These are phyloP conservation scores for Handroanthus guayacan DNA, from an alignment of 257 asterid species.

Conservation along the genomic window DNA sequence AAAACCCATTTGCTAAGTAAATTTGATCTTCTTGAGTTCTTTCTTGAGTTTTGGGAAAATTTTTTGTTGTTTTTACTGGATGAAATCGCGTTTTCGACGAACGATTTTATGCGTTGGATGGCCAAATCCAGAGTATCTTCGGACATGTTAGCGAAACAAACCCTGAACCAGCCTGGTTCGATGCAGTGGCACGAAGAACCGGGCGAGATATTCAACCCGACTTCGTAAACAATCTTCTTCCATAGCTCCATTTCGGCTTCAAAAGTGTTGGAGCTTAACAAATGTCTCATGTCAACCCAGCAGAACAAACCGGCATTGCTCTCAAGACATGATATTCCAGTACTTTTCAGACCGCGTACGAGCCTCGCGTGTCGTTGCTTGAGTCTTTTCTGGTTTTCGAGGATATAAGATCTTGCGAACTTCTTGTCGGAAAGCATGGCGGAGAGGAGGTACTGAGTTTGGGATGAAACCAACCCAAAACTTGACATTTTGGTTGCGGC, in stretches of 20 bases:
- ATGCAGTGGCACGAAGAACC: slow-evolving; percentile 73
- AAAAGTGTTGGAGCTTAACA: slow-evolving; percentile 45
- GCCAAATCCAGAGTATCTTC: slow-evolving; percentile 61
- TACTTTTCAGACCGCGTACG: slow-evolving; percentile 45
- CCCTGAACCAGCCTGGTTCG: slow-evolving; percentile 77
- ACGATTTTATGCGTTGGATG: slow-evolving; percentile 44
- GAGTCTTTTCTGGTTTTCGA: slow-evolving; percentile 56
- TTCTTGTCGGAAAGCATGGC: slow-evolving; percentile 60
- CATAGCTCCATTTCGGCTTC: slow-evolving; percentile 69
- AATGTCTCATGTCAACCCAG: slow-evolving; percentile 69
- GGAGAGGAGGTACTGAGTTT: slow-evolving; percentile 62
- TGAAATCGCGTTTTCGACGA: slow-evolving; percentile 31
- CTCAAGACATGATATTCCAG: slow-evolving; percentile 53
- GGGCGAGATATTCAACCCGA: slow-evolving; percentile 68
- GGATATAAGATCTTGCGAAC: slow-evolving; percentile 45
- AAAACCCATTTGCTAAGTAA: slow-evolving; percentile 62
- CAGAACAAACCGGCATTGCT: slow-evolving; percentile 67
- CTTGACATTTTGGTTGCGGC: slow-evolving; percentile 73
- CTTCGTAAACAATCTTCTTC: slow-evolving; percentile 58
- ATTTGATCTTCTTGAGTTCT: slow-evolving; percentile 47
- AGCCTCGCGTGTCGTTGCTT: slow-evolving; percentile 49
- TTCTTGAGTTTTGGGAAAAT: slow-evolving; percentile 35
- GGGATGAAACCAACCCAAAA: slow-evolving; percentile 68
- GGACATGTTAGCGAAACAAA: slow-evolving; percentile 70
- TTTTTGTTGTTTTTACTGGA: not conserved